Percentiles rank a stretch among this genome's conserved stretches.
phyloP scores from a whole-genome alignment of 768 basidiomycete species.

The Suillus lakei region DNA sequence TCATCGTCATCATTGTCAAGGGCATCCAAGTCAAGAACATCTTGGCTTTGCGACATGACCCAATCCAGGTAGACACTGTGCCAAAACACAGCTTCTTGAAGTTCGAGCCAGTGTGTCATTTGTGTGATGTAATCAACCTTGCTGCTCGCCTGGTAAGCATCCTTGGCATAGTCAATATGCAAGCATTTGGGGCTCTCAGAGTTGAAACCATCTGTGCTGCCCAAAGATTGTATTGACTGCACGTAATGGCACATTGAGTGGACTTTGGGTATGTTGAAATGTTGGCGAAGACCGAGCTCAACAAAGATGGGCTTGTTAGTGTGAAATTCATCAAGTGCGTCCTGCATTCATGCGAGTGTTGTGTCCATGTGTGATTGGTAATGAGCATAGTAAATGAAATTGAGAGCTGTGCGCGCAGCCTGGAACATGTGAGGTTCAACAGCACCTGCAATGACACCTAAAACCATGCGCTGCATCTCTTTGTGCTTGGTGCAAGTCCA shows the following conservation, averaged over 20 bases:
- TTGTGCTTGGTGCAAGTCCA: too few species aligned
- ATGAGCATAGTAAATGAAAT: too few species aligned
- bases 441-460: too few species aligned
- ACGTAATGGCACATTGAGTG: slow-evolving; percentile 36
- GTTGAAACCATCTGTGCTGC: slow-evolving; percentile 38
- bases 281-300: slow-evolving; percentile 23
- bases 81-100: slow-evolving; percentile 37
- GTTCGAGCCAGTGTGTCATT: slow-evolving; percentile 44
- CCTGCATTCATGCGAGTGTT: slow-evolving; percentile 29
- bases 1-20: too few species aligned
- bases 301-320: slow-evolving; percentile 34
- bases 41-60: background rate
- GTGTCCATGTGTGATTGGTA: slow-evolving; percentile 2
- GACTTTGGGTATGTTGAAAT: slow-evolving; percentile 45
- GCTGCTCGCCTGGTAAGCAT: slow-evolving; percentile 22
- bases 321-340: slow-evolving; percentile 33
- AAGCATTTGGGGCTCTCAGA: slow-evolving; percentile 43
- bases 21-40: too few species aligned
- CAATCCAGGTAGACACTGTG: slow-evolving; percentile 35
- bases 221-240: slow-evolving; percentile 27
- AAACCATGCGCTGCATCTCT: too few species aligned
- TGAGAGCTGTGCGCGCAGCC: too few species aligned
- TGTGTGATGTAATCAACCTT: slow-evolving; percentile 36
- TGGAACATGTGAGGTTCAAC: too few species aligned
- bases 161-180: slow-evolving; percentile 42